Evolutionary conservation across 2,329 filamentous ascomycete species (phyloP).

Genomic region (Neospermospora avenae): DNA sequence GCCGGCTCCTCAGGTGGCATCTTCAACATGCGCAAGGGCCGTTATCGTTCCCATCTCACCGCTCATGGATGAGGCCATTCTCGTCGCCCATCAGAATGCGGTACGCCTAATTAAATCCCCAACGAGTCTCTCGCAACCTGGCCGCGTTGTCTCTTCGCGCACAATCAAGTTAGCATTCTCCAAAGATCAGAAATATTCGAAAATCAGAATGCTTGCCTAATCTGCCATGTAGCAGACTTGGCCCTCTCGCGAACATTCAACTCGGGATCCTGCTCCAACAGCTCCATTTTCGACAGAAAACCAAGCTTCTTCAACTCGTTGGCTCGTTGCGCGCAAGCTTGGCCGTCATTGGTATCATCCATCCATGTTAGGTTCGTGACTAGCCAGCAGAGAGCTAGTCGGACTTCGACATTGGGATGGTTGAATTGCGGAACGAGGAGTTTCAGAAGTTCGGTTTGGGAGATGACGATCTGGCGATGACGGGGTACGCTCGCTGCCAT

Average conservation of each 20-base stretch:
- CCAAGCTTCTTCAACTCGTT: slow-evolving; percentile 68
- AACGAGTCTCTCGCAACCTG: no score
- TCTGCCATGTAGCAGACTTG: slow-evolving; percentile 73
- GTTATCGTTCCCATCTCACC: no score
- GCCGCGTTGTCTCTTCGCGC: no score
- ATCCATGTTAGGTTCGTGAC: slow-evolving; percentile 82
- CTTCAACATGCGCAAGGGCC: no score
- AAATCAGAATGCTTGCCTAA: slow-evolving; percentile 40
- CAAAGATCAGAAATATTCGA: no score
- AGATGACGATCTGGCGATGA: slow-evolving; percentile 74
- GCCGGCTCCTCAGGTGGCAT: no score
- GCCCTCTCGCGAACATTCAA: slow-evolving; percentile 81
- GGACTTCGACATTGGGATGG: slow-evolving; percentile 70
- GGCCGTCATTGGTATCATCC: slow-evolving; percentile 67
- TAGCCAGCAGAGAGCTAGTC: slow-evolving; percentile 76
- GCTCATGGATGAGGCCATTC: no score
- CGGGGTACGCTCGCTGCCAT: slow-evolving; percentile 77
- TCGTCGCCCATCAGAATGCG: no score
- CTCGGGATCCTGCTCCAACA: slow-evolving; percentile 65
- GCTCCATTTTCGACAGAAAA: slow-evolving; percentile 63
- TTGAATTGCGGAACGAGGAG: slow-evolving; percentile 70
- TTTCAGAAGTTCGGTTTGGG: slow-evolving; percentile 72
- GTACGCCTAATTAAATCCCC: no score
- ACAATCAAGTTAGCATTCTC: no score
- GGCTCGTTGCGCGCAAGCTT: slow-evolving; percentile 64